Conservation (phyloP, 768 basidiomycete genomes). For the Trametes meyenii region DNA sequence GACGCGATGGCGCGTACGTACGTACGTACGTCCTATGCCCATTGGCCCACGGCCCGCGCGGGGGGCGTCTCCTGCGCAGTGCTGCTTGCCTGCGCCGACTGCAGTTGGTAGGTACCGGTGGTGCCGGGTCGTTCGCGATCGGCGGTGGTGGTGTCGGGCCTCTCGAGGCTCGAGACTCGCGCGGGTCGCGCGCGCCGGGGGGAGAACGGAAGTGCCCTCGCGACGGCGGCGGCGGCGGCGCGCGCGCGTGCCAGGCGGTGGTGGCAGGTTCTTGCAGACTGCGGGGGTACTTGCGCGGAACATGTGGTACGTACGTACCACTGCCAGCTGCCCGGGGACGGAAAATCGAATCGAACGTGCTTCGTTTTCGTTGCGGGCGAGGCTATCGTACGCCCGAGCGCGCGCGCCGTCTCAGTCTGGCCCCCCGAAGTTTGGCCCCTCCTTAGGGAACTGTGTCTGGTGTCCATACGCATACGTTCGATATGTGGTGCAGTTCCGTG, state of each 20-base stretch:
- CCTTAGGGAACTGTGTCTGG: neutral
- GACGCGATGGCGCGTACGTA: neutral
- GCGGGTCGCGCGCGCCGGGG: neutral
- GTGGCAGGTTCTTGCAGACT: neutral
- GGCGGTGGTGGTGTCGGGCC: no score
- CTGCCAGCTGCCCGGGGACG: neutral
- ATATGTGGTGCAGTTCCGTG: no score
- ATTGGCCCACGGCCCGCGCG: neutral
- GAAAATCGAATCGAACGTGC: constrained; percentile 9
- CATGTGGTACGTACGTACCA: neutral
- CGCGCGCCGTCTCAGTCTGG: no score
- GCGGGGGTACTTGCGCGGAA: constrained; percentile 8
- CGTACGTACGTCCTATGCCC: no score
- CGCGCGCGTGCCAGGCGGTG: neutral
- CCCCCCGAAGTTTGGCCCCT: no score
- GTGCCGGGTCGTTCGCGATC: no score
- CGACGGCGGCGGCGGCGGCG: neutral
- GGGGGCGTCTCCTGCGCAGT: no score
- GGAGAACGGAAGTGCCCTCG: neutral
- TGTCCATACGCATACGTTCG: no score
- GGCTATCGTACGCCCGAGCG: constrained; percentile 12
- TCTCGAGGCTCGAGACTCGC: neutral
- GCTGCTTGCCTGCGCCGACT: neutral
- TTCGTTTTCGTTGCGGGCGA: neutral
- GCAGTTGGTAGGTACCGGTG: no score